Evolutionary conservation across 108 stramenopile species (phyloP).

Genomic region (Stephanodiscus minutulus): DNA sequence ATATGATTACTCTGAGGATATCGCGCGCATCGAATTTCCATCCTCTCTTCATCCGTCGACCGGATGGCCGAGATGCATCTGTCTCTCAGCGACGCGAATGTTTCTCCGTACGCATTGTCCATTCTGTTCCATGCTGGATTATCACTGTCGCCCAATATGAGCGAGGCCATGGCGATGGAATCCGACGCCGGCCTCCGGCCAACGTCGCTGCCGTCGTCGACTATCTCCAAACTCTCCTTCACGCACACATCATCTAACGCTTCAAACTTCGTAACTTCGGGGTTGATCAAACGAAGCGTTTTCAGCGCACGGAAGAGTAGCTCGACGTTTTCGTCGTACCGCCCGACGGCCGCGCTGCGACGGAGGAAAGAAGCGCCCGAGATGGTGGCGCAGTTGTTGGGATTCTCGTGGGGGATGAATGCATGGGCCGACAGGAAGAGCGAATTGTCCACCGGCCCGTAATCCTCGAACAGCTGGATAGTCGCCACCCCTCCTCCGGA

Average conservation of each 20-base stretch:
- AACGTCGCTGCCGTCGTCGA: conserved; percentile 35
- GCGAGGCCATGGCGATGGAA: conserved; percentile 30
- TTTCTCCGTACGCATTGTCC: conserved; percentile 6
- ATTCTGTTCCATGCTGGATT: not conserved
- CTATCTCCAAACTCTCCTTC: conserved; percentile 22
- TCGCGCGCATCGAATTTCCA: conserved; percentile 47
- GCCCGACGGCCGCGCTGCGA: not conserved
- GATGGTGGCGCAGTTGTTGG: conserved; percentile 76
- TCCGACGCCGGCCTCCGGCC: conserved; percentile 48
- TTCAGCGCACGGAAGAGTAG: conserved; percentile 32
- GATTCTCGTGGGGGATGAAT: conserved; percentile 85
- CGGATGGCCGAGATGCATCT: conserved; percentile 37
- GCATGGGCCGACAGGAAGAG: conserved; percentile 82
- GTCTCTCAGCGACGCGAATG: conserved; percentile 12
- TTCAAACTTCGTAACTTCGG: conserved; percentile 4
- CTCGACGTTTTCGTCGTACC: conserved; percentile 7
- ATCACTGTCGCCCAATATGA: conserved; percentile 15
- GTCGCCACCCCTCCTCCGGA: conserved; percentile 33
- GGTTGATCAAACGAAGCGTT: conserved; percentile 23
- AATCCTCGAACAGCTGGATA: conserved; percentile 81
- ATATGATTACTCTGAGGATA: conserved; percentile 29
- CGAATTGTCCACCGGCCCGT: conserved; percentile 78
- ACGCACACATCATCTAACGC: conserved; percentile 45
- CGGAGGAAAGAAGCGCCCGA: conserved; percentile 18
- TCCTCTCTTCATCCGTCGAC: conserved; percentile 25